Conservation (phyloP, 1,284 basidiomycete genomes). For the Ganoderma lucidum region DNA sequence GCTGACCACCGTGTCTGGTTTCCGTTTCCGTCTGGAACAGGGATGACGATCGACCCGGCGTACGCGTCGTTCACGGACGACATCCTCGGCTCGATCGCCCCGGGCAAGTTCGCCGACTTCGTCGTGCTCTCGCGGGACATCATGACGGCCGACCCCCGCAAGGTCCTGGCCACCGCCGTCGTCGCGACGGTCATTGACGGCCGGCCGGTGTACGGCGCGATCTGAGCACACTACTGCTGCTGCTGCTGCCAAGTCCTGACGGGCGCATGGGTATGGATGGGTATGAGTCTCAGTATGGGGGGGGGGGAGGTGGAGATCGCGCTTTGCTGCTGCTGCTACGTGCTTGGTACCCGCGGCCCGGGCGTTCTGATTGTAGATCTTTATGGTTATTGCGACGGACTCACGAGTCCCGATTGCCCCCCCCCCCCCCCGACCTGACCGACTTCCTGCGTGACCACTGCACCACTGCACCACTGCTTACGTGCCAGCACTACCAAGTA, state of each 20-base stretch:
- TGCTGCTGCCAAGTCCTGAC: too few relatives aligned
- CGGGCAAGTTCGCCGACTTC: conserved; percentile 87
- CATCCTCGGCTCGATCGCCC: conserved; percentile 72
- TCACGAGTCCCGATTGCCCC: background rate
- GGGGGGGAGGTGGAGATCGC: background rate
- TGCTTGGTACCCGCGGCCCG: too few relatives aligned
- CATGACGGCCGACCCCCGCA: conserved; percentile 66
- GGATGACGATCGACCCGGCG: conserved; percentile 83
- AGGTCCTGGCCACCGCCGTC: conserved; percentile 77
- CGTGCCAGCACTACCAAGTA: too few relatives aligned
- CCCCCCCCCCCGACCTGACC: too few relatives aligned
- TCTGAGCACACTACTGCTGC: conserved; percentile 26
- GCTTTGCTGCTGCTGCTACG: background rate
- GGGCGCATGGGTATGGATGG: too few relatives aligned
- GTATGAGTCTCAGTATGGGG: conserved; percentile 25
- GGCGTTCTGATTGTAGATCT: too few relatives aligned
- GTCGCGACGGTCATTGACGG: conserved; percentile 86
- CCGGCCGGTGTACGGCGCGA: conserved; percentile 64
- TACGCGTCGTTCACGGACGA: conserved; percentile 88
- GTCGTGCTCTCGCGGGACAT: conserved; percentile 86
- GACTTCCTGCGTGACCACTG: too few relatives aligned
- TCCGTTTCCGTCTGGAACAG: conserved; percentile 36
- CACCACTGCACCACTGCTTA: too few relatives aligned
- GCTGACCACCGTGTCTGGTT: background rate
- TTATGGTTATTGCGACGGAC: background rate